Evolutionary conservation across 1,139 yeast genomes (phyloP), one percentile per base, ranked within the genome.

Genomic region (Taiozyma sp.): DNA sequence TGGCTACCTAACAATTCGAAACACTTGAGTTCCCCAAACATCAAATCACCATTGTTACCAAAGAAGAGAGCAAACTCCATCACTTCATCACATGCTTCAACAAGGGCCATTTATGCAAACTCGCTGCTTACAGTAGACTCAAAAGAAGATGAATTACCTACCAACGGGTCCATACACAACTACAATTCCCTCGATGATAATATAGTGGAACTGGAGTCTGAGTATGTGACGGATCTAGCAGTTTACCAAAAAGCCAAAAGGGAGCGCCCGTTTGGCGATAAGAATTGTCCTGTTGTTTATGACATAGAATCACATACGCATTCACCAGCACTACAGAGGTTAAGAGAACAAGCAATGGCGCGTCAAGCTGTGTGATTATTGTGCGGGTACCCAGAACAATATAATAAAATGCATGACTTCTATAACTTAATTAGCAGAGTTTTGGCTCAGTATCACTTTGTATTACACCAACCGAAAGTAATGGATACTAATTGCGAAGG

Each of bases 241-340:
- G 52, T 77, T 6, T 81, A 76, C 53, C 58, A 54, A 19, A 63
- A 65, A 46, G 82, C 80, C 0, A 67, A 64, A 45, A 60, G 69
- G 22, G 71, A 69, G 30, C 69, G 72, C 53, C 72, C 73, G 13
- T 80, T 73, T 68, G 83, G 83, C 5, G 83, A 79, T 59, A 71
- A 75, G 52, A 79, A 81, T 58, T 81, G 77, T 53, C 86, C 87
- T 0, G 83, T 80, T 3, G 68, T 78, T 19, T 78, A 77, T 48
- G 82, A 78, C 46, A 66, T 72, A 5, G 70, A 69, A 47, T 69
- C 74, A 26, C 63, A 72, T 51, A 61, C 69, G 37, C 68, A 72
- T 51, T 64, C 70, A 3, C 65, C 70, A 3, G 60, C 61, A 6
- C 62, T 70, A 41, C 62, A 62, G 30, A 54, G 60, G 34, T 54